These are phyloP conservation scores for Arthrobotrys musiformis DNA, from an alignment of 2,329 filamentous ascomycete species.

Conservation along the genomic window DNA sequence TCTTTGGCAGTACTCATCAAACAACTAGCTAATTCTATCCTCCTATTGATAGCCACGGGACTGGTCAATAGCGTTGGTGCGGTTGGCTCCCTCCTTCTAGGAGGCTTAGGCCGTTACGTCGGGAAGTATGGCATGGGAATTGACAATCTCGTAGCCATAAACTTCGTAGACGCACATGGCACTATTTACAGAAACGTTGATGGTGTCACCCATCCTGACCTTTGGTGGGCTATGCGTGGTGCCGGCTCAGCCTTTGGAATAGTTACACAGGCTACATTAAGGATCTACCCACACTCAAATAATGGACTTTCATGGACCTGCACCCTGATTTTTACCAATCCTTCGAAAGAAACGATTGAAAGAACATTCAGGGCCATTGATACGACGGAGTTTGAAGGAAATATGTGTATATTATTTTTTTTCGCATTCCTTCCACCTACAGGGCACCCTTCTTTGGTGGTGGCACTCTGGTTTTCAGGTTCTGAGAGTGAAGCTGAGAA, in stretches of 20 bases:
- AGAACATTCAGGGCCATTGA: not conserved
- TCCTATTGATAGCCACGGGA: constrained; percentile 6
- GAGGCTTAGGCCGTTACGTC: constrained; percentile 53
- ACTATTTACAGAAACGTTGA: constrained; percentile 60
- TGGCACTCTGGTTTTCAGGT: constrained; percentile 37
- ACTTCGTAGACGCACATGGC: constrained; percentile 64
- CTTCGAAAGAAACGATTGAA: not conserved
- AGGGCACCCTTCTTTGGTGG: not conserved
- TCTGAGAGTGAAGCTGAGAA: constrained; percentile 45
- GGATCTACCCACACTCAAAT: constrained; percentile 60
- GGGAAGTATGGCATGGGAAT: constrained; percentile 59
- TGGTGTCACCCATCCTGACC: constrained; percentile 59
- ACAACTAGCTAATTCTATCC: not conserved
- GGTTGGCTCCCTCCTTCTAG: constrained; percentile 31
- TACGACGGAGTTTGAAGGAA: not conserved
- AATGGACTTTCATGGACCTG: constrained; percentile 57
- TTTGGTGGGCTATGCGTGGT: constrained; percentile 64
- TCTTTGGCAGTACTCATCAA: not conserved
- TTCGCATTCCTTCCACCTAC: not conserved
- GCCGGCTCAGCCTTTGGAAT: constrained; percentile 65
- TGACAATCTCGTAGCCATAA: constrained; percentile 63
- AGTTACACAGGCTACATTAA: constrained; percentile 63
- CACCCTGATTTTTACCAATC: constrained; percentile 59
- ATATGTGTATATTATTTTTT: not conserved
- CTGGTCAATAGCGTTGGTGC: constrained; percentile 25